A percentile compares a stretch with the other conserved stretches of the same genome.
phyloP scores from a whole-genome alignment of 1,284 basidiomycete genomes.

The Phellopilus nigrolimitatus region DNA sequence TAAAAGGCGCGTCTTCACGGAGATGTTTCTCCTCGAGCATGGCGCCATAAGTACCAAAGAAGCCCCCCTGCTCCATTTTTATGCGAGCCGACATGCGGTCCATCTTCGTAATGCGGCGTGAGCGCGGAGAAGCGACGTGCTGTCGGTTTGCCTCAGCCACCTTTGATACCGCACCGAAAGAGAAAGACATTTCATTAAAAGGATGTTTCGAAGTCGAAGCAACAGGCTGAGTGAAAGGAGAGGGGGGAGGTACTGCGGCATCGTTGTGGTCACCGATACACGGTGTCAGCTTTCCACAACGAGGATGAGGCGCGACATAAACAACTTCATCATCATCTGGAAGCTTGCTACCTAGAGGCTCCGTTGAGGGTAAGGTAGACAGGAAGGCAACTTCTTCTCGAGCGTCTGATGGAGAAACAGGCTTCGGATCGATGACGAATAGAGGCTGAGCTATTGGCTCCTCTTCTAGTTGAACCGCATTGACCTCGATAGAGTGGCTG shows the following conservation, averaged over 20 bases:
- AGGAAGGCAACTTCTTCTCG: conserved; percentile 16
- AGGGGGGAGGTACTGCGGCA: neutral
- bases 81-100: conserved; percentile 25
- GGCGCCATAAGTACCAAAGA: conserved; percentile 51
- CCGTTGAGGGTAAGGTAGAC: conserved; percentile 23
- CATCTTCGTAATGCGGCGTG: conserved; percentile 5
- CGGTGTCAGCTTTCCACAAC: conserved; percentile 18
- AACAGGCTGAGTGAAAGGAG: neutral
- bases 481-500: conserved; percentile 12
- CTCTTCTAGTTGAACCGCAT: conserved; percentile 31
- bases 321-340: conserved; percentile 35
- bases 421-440: conserved; percentile 41
- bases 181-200: conserved; percentile 5
- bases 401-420: conserved; percentile 25
- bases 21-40: conserved; percentile 51
- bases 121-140: conserved; percentile 1
- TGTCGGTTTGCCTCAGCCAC: conserved; percentile 6
- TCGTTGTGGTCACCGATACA: neutral
- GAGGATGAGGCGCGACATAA: conserved; percentile 38
- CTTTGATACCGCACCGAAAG: conserved; percentile 2
- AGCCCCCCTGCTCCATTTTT: conserved; percentile 29
- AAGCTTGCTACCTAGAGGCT: conserved; percentile 21
- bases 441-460: conserved; percentile 2
- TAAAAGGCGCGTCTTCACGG: conserved; percentile 38
- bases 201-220: neutral